Conservation (phyloP, 345 rosid species). For the Citrus sp. region DNA sequence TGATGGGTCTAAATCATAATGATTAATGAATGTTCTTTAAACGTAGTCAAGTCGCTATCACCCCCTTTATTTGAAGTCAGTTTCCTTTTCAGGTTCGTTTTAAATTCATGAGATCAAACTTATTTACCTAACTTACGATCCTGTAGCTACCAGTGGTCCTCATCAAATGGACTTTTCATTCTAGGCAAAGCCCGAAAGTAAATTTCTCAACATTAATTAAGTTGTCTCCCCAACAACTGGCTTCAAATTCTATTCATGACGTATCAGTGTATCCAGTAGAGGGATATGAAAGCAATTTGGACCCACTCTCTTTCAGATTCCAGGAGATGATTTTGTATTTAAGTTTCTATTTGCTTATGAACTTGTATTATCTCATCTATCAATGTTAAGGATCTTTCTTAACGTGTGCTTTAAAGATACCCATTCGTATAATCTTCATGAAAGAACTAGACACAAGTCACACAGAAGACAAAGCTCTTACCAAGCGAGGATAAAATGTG, state of each 20-base stretch:
- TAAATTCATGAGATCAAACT: background rate
- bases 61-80: background rate
- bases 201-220: background rate
- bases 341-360: background rate
- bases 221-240: conserved; percentile 27
- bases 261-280: background rate
- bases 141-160: background rate
- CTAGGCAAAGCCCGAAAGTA: background rate
- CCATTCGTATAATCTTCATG: background rate
- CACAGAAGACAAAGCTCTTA: conserved; percentile 10
- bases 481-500: conserved; percentile 23
- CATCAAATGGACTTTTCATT: background rate
- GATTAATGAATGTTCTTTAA: background rate
- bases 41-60: background rate
- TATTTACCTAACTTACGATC: background rate
- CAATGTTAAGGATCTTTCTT: background rate
- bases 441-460: conserved; percentile 1
- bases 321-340: conserved; percentile 5
- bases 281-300: conserved; percentile 14
- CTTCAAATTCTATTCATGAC: conserved; percentile 1
- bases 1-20: too few species aligned
- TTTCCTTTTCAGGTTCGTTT: background rate
- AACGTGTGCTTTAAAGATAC: background rate
- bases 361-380: background rate
- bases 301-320: conserved; percentile 3